phyloP scores from a whole-genome alignment of 768 basidiomycete species.

The Mycena galopus region DNA sequence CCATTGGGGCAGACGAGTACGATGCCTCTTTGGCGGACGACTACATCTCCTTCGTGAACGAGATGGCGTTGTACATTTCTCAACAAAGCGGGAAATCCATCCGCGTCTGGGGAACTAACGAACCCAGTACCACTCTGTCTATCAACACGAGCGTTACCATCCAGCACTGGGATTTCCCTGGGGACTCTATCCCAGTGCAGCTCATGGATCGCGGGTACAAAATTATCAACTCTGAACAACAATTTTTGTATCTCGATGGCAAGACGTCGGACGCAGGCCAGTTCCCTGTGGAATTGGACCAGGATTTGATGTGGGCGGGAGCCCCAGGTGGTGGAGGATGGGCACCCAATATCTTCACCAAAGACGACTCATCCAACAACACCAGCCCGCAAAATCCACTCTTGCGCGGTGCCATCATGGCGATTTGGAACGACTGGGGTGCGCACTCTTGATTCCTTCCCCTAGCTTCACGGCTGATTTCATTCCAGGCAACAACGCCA shows the following conservation, averaged over 20 bases:
- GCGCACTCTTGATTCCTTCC: background rate
- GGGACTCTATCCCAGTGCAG: constrained; percentile 47
- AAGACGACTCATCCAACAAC: constrained; percentile 47
- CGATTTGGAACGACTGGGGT: constrained; percentile 59
- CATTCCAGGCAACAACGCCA: constrained; percentile 53
- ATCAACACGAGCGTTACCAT: constrained; percentile 57
- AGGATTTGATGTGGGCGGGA: constrained; percentile 47
- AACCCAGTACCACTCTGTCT: constrained; percentile 50
- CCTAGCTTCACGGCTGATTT: background rate
- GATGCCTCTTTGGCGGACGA: constrained; percentile 51
- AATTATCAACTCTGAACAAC: constrained; percentile 52
- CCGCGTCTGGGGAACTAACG: constrained; percentile 58
- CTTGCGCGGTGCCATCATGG: constrained; percentile 52
- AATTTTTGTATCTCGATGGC: constrained; percentile 53
- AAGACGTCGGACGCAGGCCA: constrained; percentile 49
- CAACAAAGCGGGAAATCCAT: constrained; percentile 51
- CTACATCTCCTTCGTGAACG: constrained; percentile 58
- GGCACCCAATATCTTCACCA: constrained; percentile 52
- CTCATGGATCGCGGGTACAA: constrained; percentile 51
- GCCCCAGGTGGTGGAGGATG: constrained; percentile 47
- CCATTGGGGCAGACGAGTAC: constrained; percentile 63
- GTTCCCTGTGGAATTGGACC: constrained; percentile 49
- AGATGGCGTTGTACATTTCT: constrained; percentile 54
- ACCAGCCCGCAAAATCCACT: constrained; percentile 42
- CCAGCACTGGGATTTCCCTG: constrained; percentile 59